Evolutionary conservation across 23 red algal genomes (phyloP), one percentile per base, ranked within the genome.

Genomic region (Gracilaria domingensis): DNA sequence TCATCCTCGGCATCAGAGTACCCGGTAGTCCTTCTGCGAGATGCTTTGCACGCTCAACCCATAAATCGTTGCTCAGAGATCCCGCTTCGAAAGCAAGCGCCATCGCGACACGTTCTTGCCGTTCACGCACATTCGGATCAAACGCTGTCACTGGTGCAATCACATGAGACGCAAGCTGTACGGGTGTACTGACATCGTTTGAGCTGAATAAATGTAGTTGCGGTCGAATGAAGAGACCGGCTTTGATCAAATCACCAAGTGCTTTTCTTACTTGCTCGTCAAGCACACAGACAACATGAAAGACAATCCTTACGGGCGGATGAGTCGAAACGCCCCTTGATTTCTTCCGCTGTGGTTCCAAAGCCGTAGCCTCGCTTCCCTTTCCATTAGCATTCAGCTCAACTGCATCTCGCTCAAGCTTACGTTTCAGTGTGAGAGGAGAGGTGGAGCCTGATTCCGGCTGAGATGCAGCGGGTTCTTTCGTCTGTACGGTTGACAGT

Each of bases 61-160:
- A 82, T 45, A 82, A 25, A 13, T 65, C 58, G 33, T 13, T 38
- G 45, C 49, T 16, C 2, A 65, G 34, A 60, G 29, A 7, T 25
- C 79, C 79, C 16, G 58, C 79, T 26, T 59, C 58, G 30, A 82
- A 82, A 29, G 79, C 79, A 60, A 82, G 72, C 28, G 42, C 72
- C 40, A 77, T 35, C 24, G 40, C 26, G 4, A 77, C 20, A 48
- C 13, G 72, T 8, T 51, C 45, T 25, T 14, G 21, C 2, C 45
- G 40, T 12, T 48, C 45, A 25, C 45, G 0, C 7, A 77, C 45
- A 6, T 48, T 50, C 9, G 32, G n/a, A 17, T 45, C 38, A 34
- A 77, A 48, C 26, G 23, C 8, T 35, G 20, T 50, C 39, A 77
- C 72, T 34, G 21, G 40, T 4, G 26, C 72, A 28, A 2, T n/a